Evolutionary conservation across 306 rosid species (phyloP).

Genomic region (Cucumis melo): DNA sequence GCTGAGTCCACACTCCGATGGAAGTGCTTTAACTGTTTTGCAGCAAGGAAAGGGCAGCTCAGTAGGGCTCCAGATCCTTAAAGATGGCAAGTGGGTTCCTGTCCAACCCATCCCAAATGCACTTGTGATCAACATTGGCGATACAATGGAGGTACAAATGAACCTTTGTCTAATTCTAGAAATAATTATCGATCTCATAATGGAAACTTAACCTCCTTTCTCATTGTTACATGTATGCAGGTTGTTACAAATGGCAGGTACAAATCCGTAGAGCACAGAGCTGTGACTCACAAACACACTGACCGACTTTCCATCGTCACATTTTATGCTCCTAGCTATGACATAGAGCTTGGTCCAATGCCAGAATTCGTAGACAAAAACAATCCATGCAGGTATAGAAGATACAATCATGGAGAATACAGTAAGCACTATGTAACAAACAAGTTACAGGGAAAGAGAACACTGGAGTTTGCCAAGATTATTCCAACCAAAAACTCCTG

Average conservation of each 20-base stretch:
- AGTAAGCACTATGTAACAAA: slow-evolving; percentile 72
- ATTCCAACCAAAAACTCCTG: slow-evolving; percentile 23
- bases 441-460: slow-evolving; percentile 83
- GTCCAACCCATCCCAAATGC: slow-evolving; percentile 74
- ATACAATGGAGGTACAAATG: slow-evolving; percentile 61
- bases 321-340: slow-evolving; percentile 91
- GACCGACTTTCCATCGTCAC: slow-evolving; percentile 78
- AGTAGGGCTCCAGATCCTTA: slow-evolving; percentile 80
- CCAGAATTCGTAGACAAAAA: slow-evolving; percentile 49
- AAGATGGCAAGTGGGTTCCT: slow-evolving; percentile 57
- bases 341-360: slow-evolving; percentile 77
- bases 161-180: not conserved
- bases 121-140: slow-evolving; percentile 87
- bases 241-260: slow-evolving; percentile 89
- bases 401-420: slow-evolving; percentile 91
- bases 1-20: slow-evolving; percentile 96
- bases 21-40: slow-evolving; percentile 88
- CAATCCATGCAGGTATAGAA: slow-evolving; percentile 56
- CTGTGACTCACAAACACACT: slow-evolving; percentile 56
- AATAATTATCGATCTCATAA: not conserved
- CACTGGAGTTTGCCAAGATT: slow-evolving; percentile 73
- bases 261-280: slow-evolving; percentile 97
- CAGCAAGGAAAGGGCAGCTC: slow-evolving; percentile 77
- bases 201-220: not conserved
- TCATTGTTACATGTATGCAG: slow-evolving; percentile 18